Evolutionary conservation across 2,329 filamentous ascomycete genomes (phyloP).

Genomic region (Hypoxylon rubiginosum): DNA sequence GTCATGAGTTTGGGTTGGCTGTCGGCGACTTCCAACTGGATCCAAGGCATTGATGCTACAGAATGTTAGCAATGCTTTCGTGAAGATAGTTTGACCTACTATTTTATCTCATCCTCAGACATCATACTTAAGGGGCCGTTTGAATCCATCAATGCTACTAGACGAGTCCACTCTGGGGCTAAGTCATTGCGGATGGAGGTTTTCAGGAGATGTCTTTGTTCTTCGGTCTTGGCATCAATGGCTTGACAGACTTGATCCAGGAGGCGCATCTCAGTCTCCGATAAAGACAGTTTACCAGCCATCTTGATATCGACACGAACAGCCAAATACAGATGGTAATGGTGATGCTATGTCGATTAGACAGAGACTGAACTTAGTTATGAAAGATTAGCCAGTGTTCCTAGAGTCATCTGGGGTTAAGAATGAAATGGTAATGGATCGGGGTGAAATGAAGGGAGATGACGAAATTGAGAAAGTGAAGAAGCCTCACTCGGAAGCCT

Average conservation of each 20-base stretch:
- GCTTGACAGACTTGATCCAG: conserved; percentile 34
- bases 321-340: neutral
- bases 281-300: conserved; percentile 15
- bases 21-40: neutral
- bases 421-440: neutral
- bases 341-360: neutral
- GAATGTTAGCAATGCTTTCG: conserved; percentile 4
- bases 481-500: neutral
- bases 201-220: conserved; percentile 26
- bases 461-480: neutral
- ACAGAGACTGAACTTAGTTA: neutral
- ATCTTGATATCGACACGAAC: conserved; percentile 11
- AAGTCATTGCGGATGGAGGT: conserved; percentile 27
- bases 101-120: conserved; percentile 36
- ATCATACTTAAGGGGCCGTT: conserved; percentile 34
- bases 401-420: neutral
- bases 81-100: conserved; percentile 25
- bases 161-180: conserved; percentile 26
- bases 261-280: conserved; percentile 33
- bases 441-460: too few relatives aligned
- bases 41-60: conserved; percentile 20
- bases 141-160: conserved; percentile 27
- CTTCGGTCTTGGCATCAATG: conserved; percentile 24
- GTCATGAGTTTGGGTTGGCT: neutral
- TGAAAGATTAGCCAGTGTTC: neutral